Evolutionary conservation across 1,139 yeast genomes (phyloP).

Genomic region (Candida tropicalis): DNA sequence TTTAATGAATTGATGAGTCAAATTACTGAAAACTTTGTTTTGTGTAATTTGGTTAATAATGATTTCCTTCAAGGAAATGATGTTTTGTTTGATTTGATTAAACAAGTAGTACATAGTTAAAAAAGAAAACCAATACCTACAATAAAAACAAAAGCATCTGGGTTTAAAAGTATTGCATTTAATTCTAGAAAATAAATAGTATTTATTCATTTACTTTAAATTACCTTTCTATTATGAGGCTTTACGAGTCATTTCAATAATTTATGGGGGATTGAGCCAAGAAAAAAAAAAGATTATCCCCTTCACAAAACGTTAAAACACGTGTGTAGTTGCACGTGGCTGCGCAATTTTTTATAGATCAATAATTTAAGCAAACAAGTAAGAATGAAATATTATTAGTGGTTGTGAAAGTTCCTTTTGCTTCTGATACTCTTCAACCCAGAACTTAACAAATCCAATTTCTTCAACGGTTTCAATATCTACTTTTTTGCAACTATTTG

Average conservation of each 20-base stretch:
- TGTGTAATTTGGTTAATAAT: conserved; percentile 90
- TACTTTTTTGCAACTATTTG: no score
- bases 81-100: conserved; percentile 47
- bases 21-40: conserved; percentile 62
- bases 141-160: neutral
- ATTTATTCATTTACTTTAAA: no score
- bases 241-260: no score
- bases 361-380: neutral
- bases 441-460: conserved; percentile 8
- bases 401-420: neutral
- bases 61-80: conserved; percentile 61
- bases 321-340: no score
- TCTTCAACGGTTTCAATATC: conserved; percentile 2
- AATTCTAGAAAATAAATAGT: neutral
- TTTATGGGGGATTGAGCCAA: no score
- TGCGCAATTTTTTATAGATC: no score
- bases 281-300: no score
- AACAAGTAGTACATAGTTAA: conserved; percentile 12
- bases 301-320: no score
- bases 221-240: no score
- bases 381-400: neutral
- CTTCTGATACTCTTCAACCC: conserved; percentile 9
- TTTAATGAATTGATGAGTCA: conserved; percentile 47
- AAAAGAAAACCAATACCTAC: neutral
- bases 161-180: neutral